Base-by-base conservation (phyloP, 345 rosid species). In the Brassica juncea region DNA sequence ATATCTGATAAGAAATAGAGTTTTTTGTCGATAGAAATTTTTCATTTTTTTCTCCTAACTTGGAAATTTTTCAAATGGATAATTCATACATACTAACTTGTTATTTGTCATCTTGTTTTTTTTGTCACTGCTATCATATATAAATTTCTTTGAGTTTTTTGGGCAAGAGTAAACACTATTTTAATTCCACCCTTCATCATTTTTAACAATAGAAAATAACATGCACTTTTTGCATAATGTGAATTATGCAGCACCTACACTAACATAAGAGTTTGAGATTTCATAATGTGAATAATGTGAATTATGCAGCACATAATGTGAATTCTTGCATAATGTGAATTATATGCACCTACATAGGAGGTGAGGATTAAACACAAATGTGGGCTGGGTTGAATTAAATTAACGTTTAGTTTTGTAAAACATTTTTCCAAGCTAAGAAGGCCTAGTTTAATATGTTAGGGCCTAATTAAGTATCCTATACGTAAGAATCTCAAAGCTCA, bases 71-170 rank as follows among this genome's bases (percentile, higher is more conserved):
- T 19, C 0, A 8, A 59, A 59, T 76, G 73, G 79, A 76, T 76
- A 68, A 76, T 42, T 76, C 3, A 28, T 68, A 44, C 14, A 58
- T 75, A 28, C 42, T 57, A 55, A 10, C 44, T 58, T 66, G 23
- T 16, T 69, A 49, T 16, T 61, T 73, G 59, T 73, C 23, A 58
- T 32, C 6, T 55, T 28, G 31, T 4, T 32, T 14, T 3, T 68
- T 27, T 19, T 0, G 60, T 55, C 60, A 16, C 23, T 55, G 4
- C 27, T 7, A n/a, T 49, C 19, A 54, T n/a, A n/a, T n/a, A 5
- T 8, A 2, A 1, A 6, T 54, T 16, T 54, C 59, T 54, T 8
- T 27, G 8, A 30, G 39, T 28, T 30, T 63, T 63, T 23, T 54
- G 21, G 23, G 59, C 23, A 15, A 15, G 59, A 54, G 59, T 16